Evolutionary conservation across 1,284 basidiomycete species (phyloP), one percentile per base, ranked within the genome.

Genomic region (Ustilago xerochloae): DNA sequence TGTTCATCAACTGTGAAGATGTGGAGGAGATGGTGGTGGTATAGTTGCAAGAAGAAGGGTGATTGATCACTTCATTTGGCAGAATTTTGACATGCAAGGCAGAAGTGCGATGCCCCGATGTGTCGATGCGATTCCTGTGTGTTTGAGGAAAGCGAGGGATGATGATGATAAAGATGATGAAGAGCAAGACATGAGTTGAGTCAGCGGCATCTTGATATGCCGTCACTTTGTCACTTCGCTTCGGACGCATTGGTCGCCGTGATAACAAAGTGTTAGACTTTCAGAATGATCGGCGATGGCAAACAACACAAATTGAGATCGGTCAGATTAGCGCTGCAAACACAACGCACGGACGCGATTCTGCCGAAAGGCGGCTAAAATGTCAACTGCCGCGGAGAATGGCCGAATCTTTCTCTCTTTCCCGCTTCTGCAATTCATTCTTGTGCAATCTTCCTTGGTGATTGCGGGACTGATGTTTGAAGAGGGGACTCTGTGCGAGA

Each of bases 121-220:
- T n/a, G n/a, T n/a, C n/a, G n/a, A n/a, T n/a, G n/a, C n/a, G n/a
- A n/a, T n/a, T n/a, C n/a, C n/a, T n/a, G n/a, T n/a, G 35, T 36
- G 7, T 4, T n/a, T 2, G 35, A 48, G 29, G 26, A 35, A 22
- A 22, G 48, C 24, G 32, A 20, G 20, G 39, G n/a, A 10, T 4
- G 39, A 22, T 41, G 16, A n/a, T 41, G 39, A 16, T 41, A 22
- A 18, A 10, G 20, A 15, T 15, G 32, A 33, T 33, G 4, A 33
- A 5, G 32, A 20, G 22, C 38, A 41, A 41, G 18, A 10, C 38
- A 20, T 24, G 41, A n/a, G 48, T 52, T 61, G 53, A 66, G 48
- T 61, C 58, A 66, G 52, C 62, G 22, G 24, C 53, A 55, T 36
- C 54, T 49, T 57, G 52, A 46, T 51, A 41, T 18, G 13, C 18